A percentile compares a stretch with the other conserved stretches of the same genome.
phyloP scores from a whole-genome alignment of 164 flowering plant genomes.

The Paratinospora sagittata region DNA sequence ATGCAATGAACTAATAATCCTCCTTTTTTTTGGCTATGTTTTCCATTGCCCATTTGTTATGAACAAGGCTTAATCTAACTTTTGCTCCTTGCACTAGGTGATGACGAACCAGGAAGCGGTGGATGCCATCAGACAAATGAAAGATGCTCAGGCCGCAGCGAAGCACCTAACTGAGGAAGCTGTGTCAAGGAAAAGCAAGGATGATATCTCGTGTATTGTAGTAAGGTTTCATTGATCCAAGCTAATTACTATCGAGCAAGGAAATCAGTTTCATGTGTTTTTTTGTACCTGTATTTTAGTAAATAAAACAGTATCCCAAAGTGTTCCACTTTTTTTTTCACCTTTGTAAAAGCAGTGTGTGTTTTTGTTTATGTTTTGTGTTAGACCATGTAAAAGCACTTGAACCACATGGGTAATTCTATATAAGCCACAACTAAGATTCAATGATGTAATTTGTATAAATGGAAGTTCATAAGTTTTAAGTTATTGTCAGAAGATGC shows the following conservation, averaged over 20 bases:
- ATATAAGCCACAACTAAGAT: neutral
- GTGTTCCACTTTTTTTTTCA: neutral
- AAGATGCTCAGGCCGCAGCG: conserved; percentile 65
- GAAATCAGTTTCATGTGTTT: neutral
- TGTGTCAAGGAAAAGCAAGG: conserved; percentile 51
- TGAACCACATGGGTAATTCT: neutral
- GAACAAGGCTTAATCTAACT: neutral
- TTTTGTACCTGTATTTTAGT: neutral
- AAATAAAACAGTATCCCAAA: conserved; percentile 1
- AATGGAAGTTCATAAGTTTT: neutral
- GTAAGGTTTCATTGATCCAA: conserved; percentile 45
- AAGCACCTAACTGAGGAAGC: conserved; percentile 66
- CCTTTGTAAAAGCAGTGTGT: neutral
- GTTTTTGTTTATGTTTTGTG: neutral
- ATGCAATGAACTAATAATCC: neutral
- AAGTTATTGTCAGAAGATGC: no score
- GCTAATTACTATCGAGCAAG: neutral
- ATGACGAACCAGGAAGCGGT: conserved; percentile 85
- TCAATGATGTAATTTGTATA: neutral
- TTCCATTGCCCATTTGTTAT: neutral
- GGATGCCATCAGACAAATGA: conserved; percentile 39
- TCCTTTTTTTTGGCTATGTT: neutral
- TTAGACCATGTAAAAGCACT: neutral
- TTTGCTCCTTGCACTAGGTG: conserved; percentile 51
- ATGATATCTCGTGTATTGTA: conserved; percentile 76